These are phyloP conservation scores for Malus hybrid DNA, from an alignment of 331 rosid species.

Conservation along the genomic window DNA sequence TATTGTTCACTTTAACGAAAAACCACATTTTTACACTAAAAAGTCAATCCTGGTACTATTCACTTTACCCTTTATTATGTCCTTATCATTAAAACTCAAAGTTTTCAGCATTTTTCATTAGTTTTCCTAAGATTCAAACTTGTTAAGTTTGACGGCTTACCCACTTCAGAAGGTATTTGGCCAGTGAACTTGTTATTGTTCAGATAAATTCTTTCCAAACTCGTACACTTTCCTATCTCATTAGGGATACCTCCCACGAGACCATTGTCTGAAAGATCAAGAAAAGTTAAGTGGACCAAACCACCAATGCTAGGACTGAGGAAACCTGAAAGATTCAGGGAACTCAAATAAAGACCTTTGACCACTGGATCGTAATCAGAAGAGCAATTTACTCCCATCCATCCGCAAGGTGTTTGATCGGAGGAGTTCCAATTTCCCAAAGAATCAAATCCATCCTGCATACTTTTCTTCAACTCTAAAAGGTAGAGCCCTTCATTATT, in stretches of 20 bases:
- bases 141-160: slow-evolving; percentile 46
- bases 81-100: no score
- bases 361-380: no score
- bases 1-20: no score
- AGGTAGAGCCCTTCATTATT: slow-evolving; percentile 68
- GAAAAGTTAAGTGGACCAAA: slow-evolving; percentile 47
- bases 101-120: no score
- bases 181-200: slow-evolving; percentile 67
- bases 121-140: slow-evolving; percentile 52
- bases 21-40: no score
- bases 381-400: no score
- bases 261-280: slow-evolving; percentile 48
- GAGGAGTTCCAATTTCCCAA: slow-evolving; percentile 52
- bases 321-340: no score
- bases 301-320: no score
- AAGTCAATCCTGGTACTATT: no score
- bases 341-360: no score
- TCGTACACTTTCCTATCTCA: slow-evolving; percentile 65
- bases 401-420: slow-evolving; percentile 72
- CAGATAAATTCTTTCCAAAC: slow-evolving; percentile 44
- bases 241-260: slow-evolving; percentile 55
- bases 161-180: slow-evolving; percentile 55
- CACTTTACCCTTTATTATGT: no score
- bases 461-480: slow-evolving; percentile 49
- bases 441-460: slow-evolving; percentile 29